Evolutionary conservation across 805 yeast genomes (phyloP), one percentile per base, ranked within the genome.

Genomic region (Ascoidea rubescens): DNA sequence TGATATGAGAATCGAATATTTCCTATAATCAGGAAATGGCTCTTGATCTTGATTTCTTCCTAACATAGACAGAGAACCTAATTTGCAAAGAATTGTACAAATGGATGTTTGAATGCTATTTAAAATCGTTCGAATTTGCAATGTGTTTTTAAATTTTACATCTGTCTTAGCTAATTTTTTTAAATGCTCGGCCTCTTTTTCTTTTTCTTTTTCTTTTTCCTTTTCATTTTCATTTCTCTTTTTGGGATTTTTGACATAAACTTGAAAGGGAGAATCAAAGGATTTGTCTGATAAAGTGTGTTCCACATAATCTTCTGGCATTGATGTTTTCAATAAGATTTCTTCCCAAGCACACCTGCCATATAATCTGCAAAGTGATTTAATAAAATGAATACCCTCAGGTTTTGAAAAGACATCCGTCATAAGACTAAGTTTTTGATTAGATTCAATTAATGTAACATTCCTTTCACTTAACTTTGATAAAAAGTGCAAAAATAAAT

Each of bases 71-170:
- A 37, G 14, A 10, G 43, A 37, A 37, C 74, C 64, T 30, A 78
- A 56, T 5, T 76, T 67, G 50, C 72, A 66, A 49, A 75, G 70
- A 2, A 76, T 55, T 43, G 69, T 65, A 1, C 77, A 57, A 2
- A 72, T 63, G 33, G 71, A 66, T 5, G 71, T 66, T 56, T 79
- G 83, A 31, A 79, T 63, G 37, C 77, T 70, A 50, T 73, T 70
- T 37, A 71, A 63, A 45, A 81, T 70, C 54, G 71, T 71, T 51
- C 88, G 71, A 8, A 80, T 62, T 55, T 81, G 79, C 1, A 77
- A 64, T 0, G 83, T 67, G 58, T 84, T 85, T 56, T 84, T 84
- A 65, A 70, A 79, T 57, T 79, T 80, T 0, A 84, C 77, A 46
- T 79, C 71, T 0, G 78, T 74, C 46, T 72, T 73, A 43, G 72